Percentiles rank a stretch among this genome's conserved stretches.
Evolutionary conservation across 345 rosid genomes (phyloP).

Genomic region (Linum trigynum): DNA sequence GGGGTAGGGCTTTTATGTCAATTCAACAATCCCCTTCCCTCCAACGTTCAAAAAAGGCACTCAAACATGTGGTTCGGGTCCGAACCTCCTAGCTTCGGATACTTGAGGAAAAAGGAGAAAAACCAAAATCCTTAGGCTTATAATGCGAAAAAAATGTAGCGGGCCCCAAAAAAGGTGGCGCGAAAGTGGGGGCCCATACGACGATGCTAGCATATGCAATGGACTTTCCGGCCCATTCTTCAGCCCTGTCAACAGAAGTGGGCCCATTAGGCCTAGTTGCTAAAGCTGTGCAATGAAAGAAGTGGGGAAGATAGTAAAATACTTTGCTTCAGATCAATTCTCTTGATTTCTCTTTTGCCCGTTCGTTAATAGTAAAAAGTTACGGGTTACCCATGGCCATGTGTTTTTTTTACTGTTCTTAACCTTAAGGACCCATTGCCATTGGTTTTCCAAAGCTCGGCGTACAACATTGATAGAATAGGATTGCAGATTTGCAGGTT

Average conservation of each 20-base stretch:
- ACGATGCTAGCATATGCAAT: slow-evolving; percentile 21
- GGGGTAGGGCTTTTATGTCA: slow-evolving; percentile 12
- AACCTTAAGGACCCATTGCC: no score
- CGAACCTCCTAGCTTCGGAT: slow-evolving; percentile 32
- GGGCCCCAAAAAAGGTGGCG: slow-evolving; percentile 19
- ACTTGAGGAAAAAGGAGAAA: neutral
- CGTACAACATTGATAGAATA: no score
- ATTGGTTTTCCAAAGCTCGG: no score
- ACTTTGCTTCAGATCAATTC: slow-evolving; percentile 5
- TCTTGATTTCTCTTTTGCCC: neutral
- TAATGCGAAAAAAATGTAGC: neutral
- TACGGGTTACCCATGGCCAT: slow-evolving; percentile 5
- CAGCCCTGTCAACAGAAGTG: slow-evolving; percentile 11
- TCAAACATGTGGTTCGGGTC: slow-evolving; percentile 45
- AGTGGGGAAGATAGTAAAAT: neutral
- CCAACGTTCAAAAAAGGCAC: slow-evolving; percentile 24
- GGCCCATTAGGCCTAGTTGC: slow-evolving; percentile 22
- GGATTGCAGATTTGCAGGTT: no score
- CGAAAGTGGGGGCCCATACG: slow-evolving; percentile 16
- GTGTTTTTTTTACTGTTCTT: slow-evolving; percentile 1
- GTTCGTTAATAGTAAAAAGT: slow-evolving; percentile 11
- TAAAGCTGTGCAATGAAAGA: slow-evolving; percentile 1
- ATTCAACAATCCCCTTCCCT: slow-evolving; percentile 21
- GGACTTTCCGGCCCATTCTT: slow-evolving; percentile 31
- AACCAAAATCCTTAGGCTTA: neutral